Evolutionary conservation across 306 rosid species (phyloP), one percentile per base, ranked within the genome.

Genomic region (Pterocarpus santalinus): DNA sequence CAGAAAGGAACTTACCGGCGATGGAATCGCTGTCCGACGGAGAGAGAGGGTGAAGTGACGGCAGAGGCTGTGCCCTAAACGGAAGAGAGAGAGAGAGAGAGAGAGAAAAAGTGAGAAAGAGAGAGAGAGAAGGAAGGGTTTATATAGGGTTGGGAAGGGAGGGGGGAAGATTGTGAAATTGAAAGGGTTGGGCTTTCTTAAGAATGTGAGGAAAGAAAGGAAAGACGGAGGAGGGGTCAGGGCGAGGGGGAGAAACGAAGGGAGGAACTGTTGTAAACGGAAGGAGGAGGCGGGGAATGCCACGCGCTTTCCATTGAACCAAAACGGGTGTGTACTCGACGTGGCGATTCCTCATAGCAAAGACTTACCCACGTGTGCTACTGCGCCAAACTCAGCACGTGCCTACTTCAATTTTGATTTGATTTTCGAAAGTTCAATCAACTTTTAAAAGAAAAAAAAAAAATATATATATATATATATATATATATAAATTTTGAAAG

Each of bases 111-210:
- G 55, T 14, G 32, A 35, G 58, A 68, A 53, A 61, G 33, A 61
- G 49, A 32, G 49, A 17, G 34, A 6, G 5, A 56, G 4, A 47
- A 47, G 0, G 4, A 3, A 2, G 53, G 61, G 61, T 15, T 51
- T 55, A 13, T 55, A 55, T 55, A 7, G 77, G 66, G 58, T 69
- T 60, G 28, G 44, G 69, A 43, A 43, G 4, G n/a, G 77, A 58
- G 69, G 43, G 32, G 85, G 41, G 61, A 7, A 69, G 73, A 75
- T 22, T 51, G 39, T 65, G 74, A 2, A 13, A 36, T 2, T 5
- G 17, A 44, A 15, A 6, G 62, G 28, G 41, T 8, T 63, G 2
- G 39, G 8, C 10, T 43, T 8, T 16, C 46, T 17, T 16, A 8
- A 11, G 47, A 43, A 43, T 7, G 28, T 39, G 22, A 0, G n/a